A percentile compares a stretch with the other conserved stretches of the same genome.
Conservation (phyloP, 1,284 basidiomycete species). For the Moesziomyces globuligerus region DNA sequence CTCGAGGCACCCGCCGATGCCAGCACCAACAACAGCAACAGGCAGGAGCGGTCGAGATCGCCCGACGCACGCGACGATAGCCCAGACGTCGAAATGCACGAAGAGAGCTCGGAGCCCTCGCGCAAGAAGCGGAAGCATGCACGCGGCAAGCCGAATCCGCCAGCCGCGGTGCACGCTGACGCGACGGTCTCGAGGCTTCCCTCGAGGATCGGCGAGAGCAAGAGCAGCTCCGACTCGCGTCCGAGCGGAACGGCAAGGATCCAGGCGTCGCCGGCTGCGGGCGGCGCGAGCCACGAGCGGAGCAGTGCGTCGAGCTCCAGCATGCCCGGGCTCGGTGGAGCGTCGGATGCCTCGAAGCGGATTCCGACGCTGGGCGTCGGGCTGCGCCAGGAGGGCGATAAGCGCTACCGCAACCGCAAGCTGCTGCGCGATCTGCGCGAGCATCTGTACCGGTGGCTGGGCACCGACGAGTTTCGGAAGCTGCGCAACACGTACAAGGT, state of each 20-base stretch:
- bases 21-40: conserved; percentile 1
- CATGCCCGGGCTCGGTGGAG: conserved; percentile 7
- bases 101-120: conserved; percentile 20
- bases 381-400: conserved; percentile 49
- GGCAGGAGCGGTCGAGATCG: conserved; percentile 11
- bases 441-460: conserved; percentile 54
- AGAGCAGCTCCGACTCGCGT: neutral
- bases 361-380: conserved; percentile 49
- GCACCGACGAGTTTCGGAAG: conserved; percentile 55
- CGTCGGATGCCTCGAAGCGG: conserved; percentile 23
- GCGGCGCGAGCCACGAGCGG: conserved; percentile 3
- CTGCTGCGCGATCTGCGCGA: conserved; percentile 50
- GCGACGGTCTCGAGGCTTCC: conserved; percentile 8
- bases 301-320: conserved; percentile 7
- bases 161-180: conserved; percentile 6
- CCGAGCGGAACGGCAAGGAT: conserved; percentile 3
- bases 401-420: conserved; percentile 54
- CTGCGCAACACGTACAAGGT: conserved; percentile 47
- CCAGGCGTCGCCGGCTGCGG: conserved; percentile 3
- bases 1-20: conserved; percentile 24
- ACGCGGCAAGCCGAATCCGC: conserved; percentile 23
- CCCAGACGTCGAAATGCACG: conserved; percentile 15
- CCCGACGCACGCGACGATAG: conserved; percentile 17
- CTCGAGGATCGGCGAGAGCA: neutral
- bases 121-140: conserved; percentile 45